A percentile compares a stretch with the other conserved stretches of the same genome.
Conservation (phyloP, 1,139 yeast species). For the Diutina scorzettiae region DNA sequence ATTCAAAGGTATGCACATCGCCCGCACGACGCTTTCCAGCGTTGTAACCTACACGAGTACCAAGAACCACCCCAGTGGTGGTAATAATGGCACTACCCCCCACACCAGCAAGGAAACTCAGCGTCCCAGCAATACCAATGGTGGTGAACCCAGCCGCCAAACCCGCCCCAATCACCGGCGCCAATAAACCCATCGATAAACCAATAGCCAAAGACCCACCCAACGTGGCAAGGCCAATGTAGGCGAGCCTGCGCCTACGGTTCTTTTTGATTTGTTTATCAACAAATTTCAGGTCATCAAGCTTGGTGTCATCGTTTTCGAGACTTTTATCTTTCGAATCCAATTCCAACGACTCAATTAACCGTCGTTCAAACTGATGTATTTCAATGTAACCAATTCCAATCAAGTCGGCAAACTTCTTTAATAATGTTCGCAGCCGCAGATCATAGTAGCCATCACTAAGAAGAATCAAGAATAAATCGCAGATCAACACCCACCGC, state of each 20-base stretch:
- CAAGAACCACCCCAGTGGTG: slow-evolving; percentile 81
- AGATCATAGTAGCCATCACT: slow-evolving; percentile 86
- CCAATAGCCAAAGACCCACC: slow-evolving; percentile 96
- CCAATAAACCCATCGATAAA: slow-evolving; percentile 85
- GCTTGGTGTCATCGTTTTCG: slow-evolving; percentile 51
- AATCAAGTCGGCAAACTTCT: slow-evolving; percentile 51
- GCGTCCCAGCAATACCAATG: slow-evolving; percentile 84
- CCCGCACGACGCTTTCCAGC: slow-evolving; percentile 87
- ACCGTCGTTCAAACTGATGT: slow-evolving; percentile 78
- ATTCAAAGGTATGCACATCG: slow-evolving; percentile 86
- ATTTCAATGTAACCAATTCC: slow-evolving; percentile 54
- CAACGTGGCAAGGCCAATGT: slow-evolving; percentile 91
- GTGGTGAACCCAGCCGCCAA: slow-evolving; percentile 95
- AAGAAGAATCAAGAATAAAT: slow-evolving; percentile 64
- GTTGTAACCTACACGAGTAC: slow-evolving; percentile 75
- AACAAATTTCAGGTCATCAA: slow-evolving; percentile 65
- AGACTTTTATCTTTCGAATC: slow-evolving; percentile 49
- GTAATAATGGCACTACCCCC: slow-evolving; percentile 96
- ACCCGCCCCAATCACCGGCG: slow-evolving; percentile 98
- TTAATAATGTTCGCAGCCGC: slow-evolving; percentile 66
- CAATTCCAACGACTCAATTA: slow-evolving; percentile 81
- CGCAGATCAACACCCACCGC: slow-evolving; percentile 90
- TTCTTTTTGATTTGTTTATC: slow-evolving; percentile 58
- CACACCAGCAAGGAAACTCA: slow-evolving; percentile 88
- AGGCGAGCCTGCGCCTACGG: slow-evolving; percentile 59